phyloP scores from a whole-genome alignment of 2,329 filamentous ascomycete species.

The Neoarthrinium moseri region DNA sequence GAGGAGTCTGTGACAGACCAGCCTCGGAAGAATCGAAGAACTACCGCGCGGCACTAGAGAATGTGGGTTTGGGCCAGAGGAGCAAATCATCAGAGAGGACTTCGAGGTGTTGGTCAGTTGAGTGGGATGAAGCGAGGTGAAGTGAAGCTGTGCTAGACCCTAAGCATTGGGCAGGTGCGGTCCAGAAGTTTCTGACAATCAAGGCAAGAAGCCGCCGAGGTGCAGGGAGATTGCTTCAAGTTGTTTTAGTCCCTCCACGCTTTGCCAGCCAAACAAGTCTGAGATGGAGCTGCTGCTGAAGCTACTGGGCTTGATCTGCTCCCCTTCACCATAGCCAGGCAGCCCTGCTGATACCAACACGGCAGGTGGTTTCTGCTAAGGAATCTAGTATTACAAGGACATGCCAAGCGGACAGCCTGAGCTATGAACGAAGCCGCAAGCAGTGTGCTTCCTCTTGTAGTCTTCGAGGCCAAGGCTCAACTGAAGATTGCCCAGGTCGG shows the following conservation, averaged over 20 bases:
- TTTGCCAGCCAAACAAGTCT: slow-evolving; percentile 21
- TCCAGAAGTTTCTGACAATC: slow-evolving; percentile 18
- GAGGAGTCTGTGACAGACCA: slow-evolving; percentile 10
- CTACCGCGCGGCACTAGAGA: slow-evolving; percentile 2
- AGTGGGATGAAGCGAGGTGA: slow-evolving; percentile 1
- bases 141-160: background rate
- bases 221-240: slow-evolving; percentile 26
- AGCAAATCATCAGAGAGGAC: background rate
- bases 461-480: too few relatives aligned
- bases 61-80: background rate
- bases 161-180: slow-evolving; percentile 1
- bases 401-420: too few relatives aligned
- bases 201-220: slow-evolving; percentile 32
- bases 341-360: too few relatives aligned
- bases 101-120: background rate
- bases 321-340: too few relatives aligned
- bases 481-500: too few relatives aligned
- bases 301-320: background rate
- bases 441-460: too few relatives aligned
- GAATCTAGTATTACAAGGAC: background rate
- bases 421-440: background rate
- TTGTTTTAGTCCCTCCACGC: slow-evolving; percentile 22
- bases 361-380: background rate
- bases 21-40: slow-evolving; percentile 10
- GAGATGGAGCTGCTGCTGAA: slow-evolving; percentile 13